Evolutionary conservation across 169 alveolate species (phyloP), one percentile per base, ranked within the genome.

Genomic region (Cryptosporidium parvum): DNA sequence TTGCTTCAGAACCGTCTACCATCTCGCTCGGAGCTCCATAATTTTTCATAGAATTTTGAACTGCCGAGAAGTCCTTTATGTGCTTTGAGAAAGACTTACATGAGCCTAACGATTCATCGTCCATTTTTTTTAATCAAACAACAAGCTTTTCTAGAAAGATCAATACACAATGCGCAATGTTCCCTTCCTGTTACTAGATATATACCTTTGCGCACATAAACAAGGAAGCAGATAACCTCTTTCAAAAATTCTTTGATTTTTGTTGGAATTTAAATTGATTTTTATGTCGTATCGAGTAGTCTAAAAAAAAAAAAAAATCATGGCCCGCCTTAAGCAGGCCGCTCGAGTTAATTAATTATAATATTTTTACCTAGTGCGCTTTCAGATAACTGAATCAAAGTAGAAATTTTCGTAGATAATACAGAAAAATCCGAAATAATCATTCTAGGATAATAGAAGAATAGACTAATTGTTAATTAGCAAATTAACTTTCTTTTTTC

Each of bases 11-110:
- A 12, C 70, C 31, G 12, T 73, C 70, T 1, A 56, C 31, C 51
- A 73, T 53, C 37, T 73, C 86, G 23, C 71, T 56, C 35, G 70
- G 51, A 14, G 68, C 37, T 33, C 72, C 72, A 56, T 53, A 35
- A 26, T 33, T 73, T 31, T 73, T 73, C 53, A 59, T 29, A 23
- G 68, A 59, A 9, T 73, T 62, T 26, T 52, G 68, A 33, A 31
- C 23, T 6, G 29, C 71, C 6, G 86, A 52, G 37, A 53, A 73
- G 10, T 73, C 86, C 14, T 52, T 52, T 31, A 53, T 44, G 52
- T 51, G 44, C 52, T 45, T 73, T 35, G 86, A 73, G n/a, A 73
- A 23, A n/a, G 86, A 73, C 44, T 73, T 72, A 59, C 44, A 73
- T 21, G 86, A 73, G 68, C 86, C 56, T 9, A 62, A 4, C 29